Evolutionary conservation across 2,329 filamentous ascomycete species (phyloP), one percentile per base, ranked within the genome.

Genomic region (Rasamsonia emersonii): DNA sequence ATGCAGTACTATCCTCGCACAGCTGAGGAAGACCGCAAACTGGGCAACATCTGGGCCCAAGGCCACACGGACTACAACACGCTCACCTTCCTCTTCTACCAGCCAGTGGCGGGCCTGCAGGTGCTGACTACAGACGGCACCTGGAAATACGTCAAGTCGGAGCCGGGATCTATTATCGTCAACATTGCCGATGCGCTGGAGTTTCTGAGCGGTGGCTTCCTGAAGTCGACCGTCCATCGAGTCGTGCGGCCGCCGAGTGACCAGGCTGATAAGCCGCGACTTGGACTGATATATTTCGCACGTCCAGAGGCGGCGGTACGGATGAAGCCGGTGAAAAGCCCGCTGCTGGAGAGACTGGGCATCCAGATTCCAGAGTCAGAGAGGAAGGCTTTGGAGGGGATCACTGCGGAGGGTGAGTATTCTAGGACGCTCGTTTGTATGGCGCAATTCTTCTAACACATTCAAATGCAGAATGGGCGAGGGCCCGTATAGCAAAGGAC

Each of bases 51-150:
- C 0, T 68, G 68, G 41, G 57, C 60, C 0, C 55, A 56, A 0
- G 71, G 72, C 0, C 72, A 77, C 42, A 76, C 72, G 0, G 73
- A 77, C 39, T 52, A 75, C 0, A 72, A 71, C 0, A 68, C 67
- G 0, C 58, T 75, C 0, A 76, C 73, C 0, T 54, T 77, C 3
- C 60, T 77, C 0, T 76, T 77, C 57, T 59, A 71, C 0, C 73
- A 77, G 38, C 73, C 73, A 0, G 67, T 77, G 0, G 70, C 71
- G 0, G 71, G 66, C 0, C 56, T 77, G 2, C 73, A 77, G 42
- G 70, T 77, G 14, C 65, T 68, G 11, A 62, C 60, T 14, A 51
- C 60, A 0, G 56, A 62, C 0, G 61, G 59, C 1, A 38, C 64
- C 2, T 73, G 70, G 68, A 70, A 65, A 24, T 72, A 62, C 53